These are phyloP conservation scores for Cochlearia excelsa DNA, from an alignment of 345 rosid species.

Conservation along the genomic window DNA sequence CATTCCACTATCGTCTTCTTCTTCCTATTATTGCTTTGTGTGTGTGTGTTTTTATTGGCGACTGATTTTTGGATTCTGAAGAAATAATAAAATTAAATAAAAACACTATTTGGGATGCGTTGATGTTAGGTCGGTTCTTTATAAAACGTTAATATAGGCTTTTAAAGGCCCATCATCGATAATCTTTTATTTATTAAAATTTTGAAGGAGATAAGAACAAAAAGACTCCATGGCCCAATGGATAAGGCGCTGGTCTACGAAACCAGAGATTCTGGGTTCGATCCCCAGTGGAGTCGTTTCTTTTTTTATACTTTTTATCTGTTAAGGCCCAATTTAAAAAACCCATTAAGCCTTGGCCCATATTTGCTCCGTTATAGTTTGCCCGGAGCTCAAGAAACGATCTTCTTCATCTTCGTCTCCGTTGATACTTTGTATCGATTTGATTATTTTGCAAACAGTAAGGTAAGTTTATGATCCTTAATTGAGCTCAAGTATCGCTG, in stretches of 20 bases:
- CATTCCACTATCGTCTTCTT: no score
- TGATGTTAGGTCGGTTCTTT: no score
- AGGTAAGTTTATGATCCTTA: slow-evolving; percentile 11
- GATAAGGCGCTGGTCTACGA: slow-evolving; percentile 97
- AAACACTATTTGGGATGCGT: no score
- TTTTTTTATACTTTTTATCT: no score
- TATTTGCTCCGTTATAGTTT: slow-evolving; percentile 2
- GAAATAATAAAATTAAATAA: no score
- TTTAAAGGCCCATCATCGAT: no score
- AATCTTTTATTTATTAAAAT: no score
- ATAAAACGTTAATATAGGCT: no score
- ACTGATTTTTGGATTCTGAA: no score
- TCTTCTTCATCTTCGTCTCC: neutral
- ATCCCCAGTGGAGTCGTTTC: slow-evolving; percentile 76
- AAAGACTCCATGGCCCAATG: slow-evolving; percentile 48
- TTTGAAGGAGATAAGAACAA: neutral
- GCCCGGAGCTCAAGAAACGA: slow-evolving; percentile 31
- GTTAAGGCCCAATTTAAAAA: slow-evolving; percentile 1
- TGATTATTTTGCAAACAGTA: neutral
- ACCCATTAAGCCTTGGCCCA: neutral
- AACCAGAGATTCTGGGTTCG: slow-evolving; percentile 92
- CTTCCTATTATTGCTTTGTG: no score
- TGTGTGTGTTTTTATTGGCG: no score
- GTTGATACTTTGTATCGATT: neutral
- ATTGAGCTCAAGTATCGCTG: neutral